Base-by-base conservation (phyloP, 495 filamentous ascomycete genomes). In the Talaromyces liani region DNA sequence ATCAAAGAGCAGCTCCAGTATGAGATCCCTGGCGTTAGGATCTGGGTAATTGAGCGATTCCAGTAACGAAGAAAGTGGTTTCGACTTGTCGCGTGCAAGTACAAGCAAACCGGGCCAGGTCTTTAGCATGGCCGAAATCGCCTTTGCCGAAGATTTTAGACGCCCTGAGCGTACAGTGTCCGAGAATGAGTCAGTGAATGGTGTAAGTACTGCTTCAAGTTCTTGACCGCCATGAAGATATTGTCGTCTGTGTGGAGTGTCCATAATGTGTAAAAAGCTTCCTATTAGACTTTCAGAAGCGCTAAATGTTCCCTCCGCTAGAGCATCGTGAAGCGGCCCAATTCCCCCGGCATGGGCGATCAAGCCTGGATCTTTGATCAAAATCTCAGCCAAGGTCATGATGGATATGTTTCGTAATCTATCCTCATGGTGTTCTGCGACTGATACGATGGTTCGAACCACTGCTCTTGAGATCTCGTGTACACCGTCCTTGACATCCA, bases 401-500 rank as follows among this genome's bases (percentile, higher is more conserved):
- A 97, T 85, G 54, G 89, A 92, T 63, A 98, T 97, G 47, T 89
- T 89, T 64, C 89, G 85, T 47, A 98, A 76, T 58, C 93, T 87
- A 73, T 98, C 94, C 63, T 95, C 91, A 29, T 81, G 78, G 68
- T 96, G 89, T 68, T 98, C 93, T 14, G 94, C 94, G 25, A 97
- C 84, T 7, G 94, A 86, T 33, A 93, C 91, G 63, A 98, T 89
- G 20, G 92, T 91, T 51, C 94, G 83, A 14, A 96, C 85, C 27
- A 98, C 85, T 2, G 89, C 87, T 66, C 88, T 86, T 2, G 93
- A 96, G 59, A 98, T 85, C 71, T 98, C 94, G 54, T 81, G 81
- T 6, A 95, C 88, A 14, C 94, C 94, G 66, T 91, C 91, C 70
- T 97, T 96, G 67, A 98, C 91, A 66, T 98, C 95, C 25, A 98